phyloP scores from a whole-genome alignment of 2,329 filamentous ascomycete species.

The Sporothrix dimorphospora region DNA sequence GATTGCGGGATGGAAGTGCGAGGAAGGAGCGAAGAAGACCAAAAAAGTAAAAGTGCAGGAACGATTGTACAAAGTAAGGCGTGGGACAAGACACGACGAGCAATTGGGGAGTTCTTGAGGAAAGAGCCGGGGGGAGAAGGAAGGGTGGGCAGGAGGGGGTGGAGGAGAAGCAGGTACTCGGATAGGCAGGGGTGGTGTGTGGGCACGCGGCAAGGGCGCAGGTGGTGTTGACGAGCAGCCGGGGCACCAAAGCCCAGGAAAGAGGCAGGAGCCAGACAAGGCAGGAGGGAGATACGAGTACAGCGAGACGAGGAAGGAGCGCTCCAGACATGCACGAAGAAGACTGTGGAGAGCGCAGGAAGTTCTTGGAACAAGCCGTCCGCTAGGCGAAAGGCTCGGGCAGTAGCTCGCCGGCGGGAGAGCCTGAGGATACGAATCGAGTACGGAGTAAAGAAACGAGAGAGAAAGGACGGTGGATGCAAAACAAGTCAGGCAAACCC shows the following conservation, averaged over 20 bases:
- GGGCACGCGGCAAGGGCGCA: constrained; percentile 20
- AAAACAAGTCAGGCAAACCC: neutral
- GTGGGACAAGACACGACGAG: neutral
- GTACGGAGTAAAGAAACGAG: neutral
- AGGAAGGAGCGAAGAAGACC: neutral
- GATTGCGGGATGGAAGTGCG: neutral
- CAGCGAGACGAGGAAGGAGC: neutral
- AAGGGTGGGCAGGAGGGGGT: constrained; percentile 16
- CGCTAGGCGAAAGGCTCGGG: constrained; percentile 10
- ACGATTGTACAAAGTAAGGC: neutral
- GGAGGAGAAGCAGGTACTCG: constrained; percentile 23
- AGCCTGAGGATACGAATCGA: constrained; percentile 1
- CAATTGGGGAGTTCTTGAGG: constrained; percentile 13
- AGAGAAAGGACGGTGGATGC: neutral
- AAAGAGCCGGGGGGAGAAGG: constrained; percentile 5
- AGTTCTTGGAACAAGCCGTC: constrained; percentile 8
- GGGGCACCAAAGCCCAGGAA: neutral
- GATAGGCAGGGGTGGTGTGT: constrained; percentile 13
- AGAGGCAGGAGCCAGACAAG: neutral
- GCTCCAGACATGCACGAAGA: constrained; percentile 5
- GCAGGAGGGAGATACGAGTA: neutral
- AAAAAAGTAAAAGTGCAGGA: constrained; percentile 20
- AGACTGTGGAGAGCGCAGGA: neutral
- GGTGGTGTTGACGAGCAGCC: constrained; percentile 18
- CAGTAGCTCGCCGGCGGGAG: neutral